These are phyloP conservation scores for Paracorniculantispora psalliotae DNA, from an alignment of 2,329 filamentous ascomycete species.

Conservation along the genomic window DNA sequence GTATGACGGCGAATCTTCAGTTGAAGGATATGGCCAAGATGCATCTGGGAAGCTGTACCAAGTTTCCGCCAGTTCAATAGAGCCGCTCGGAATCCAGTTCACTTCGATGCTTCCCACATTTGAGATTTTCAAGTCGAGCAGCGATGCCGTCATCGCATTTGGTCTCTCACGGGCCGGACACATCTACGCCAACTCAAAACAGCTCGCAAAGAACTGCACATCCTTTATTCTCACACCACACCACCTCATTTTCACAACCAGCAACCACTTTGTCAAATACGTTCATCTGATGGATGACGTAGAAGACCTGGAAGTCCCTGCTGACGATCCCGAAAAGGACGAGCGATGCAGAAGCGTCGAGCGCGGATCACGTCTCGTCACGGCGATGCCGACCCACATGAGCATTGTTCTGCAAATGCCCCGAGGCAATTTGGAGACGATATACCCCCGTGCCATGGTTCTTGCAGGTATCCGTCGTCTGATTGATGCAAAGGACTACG, in stretches of 20 bases:
- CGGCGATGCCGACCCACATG: constrained; percentile 83
- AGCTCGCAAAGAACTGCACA: constrained; percentile 81
- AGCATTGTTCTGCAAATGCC: constrained; percentile 91
- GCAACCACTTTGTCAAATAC: constrained; percentile 89
- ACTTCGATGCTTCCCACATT: constrained; percentile 48
- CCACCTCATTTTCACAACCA: constrained; percentile 89
- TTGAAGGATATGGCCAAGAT: constrained; percentile 42
- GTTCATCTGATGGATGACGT: constrained; percentile 65
- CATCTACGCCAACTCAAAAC: constrained; percentile 69
- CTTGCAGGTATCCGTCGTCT: constrained; percentile 80
- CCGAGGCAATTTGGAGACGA: constrained; percentile 89
- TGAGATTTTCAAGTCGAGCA: constrained; percentile 40
- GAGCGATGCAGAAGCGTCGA: constrained; percentile 91
- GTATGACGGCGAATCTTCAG: constrained; percentile 25
- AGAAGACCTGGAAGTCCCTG: constrained; percentile 77
- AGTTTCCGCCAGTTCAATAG: constrained; percentile 28
- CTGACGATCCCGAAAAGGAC: constrained; percentile 84
- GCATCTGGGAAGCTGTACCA: constrained; percentile 40
- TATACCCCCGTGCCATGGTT: constrained; percentile 88
- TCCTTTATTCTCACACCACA: constrained; percentile 78
- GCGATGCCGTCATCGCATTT: constrained; percentile 40
- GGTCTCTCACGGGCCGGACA: constrained; percentile 72
- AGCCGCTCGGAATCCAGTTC: constrained; percentile 36
- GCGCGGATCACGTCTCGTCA: constrained; percentile 79
- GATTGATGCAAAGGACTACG: constrained; percentile 77